Base-by-base conservation (phyloP, 2,329 filamentous ascomycete species). In the Colletotrichum sp. region DNA sequence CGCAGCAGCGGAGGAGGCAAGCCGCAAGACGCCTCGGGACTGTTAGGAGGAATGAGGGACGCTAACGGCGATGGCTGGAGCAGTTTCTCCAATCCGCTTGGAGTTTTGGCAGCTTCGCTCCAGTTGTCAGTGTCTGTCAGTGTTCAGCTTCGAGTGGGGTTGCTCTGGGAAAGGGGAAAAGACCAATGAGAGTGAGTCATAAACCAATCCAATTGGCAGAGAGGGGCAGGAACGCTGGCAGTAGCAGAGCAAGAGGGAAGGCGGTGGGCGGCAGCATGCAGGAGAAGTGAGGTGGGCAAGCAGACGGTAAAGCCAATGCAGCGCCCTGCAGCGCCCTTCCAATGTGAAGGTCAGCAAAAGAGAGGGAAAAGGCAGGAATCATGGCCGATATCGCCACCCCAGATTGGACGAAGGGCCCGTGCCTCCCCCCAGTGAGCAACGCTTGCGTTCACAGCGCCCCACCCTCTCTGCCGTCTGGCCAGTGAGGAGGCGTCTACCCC, bases 351-450 rank as follows among this genome's bases (percentile, higher is more conserved):
- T 30, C 24, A 60, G 18, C 57, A 30, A 24, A 10, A 10, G 21
- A 60, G n/a, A 49, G n/a, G 44, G 12, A 49, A 49, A 49, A 49
- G 10, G 44, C 44, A 49, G 10, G 57, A 71, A 49, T 21, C 32
- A 32, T 36, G 67, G 70, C 73, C 73, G 73, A 76, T 76, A 76
- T 76, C 73, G 73, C 73, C 73, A 68, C 73, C 73, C 73, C 73
- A 76, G 73, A 76, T 65, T 73, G 73, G 70, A 55, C 9, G 9
- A 16, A 36, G 30, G 64, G 73, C 18, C 69, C 73, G 70, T 76
- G 73, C 73, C 9, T 3, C 12, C n/a, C 32, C 57, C 64, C 59
- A 59, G 66, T 49, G 39, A 32, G 64, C 59, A 68, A 59, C 64
- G 70, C 73, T 68, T 76, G 69, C 65, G 52, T 44, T 60, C 63